These are phyloP conservation scores for Fraxinus greggii DNA, from an alignment of 305 asterid genomes.

Conservation along the genomic window DNA sequence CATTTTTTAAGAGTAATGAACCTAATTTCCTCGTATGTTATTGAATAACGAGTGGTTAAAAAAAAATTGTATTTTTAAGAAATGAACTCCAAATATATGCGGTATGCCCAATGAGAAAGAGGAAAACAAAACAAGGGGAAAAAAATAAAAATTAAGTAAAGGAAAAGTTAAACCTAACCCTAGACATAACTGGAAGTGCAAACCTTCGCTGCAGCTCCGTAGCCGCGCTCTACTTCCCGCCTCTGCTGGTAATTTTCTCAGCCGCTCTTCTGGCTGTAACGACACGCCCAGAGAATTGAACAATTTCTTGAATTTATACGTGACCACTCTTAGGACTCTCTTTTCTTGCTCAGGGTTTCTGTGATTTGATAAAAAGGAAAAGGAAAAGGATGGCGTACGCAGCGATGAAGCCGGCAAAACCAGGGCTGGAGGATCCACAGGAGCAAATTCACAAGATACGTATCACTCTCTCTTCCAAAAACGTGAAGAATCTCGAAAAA, in stretches of 20 bases:
- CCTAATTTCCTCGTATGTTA: too few species aligned
- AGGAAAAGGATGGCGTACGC: slow-evolving; percentile 49
- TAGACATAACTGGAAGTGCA: not conserved
- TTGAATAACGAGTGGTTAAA: too few species aligned
- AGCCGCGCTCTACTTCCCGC: not conserved
- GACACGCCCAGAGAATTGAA: not conserved
- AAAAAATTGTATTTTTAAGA: too few species aligned
- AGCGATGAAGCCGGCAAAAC: slow-evolving; percentile 63
- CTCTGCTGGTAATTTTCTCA: slow-evolving; percentile 7
- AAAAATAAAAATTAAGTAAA: not conserved
- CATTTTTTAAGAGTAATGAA: too few species aligned
- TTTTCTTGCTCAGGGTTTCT: not conserved
- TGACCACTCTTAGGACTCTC: not conserved
- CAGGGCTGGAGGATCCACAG: slow-evolving; percentile 63
- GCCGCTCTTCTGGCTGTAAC: slow-evolving; percentile 3
- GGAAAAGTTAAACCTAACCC: not conserved
- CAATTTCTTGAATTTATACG: not conserved
- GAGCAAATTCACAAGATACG: slow-evolving; percentile 67
- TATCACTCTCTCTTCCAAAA: slow-evolving; percentile 73
- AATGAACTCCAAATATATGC: too few species aligned
- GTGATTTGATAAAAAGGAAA: not conserved
- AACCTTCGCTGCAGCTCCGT: not conserved
- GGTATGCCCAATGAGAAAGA: too few species aligned
- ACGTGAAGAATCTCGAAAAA: slow-evolving; percentile 74
- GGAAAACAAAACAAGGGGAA: not conserved